These are phyloP conservation scores for Thelephora ganbajun DNA, from an alignment of 768 basidiomycete genomes.

Conservation along the genomic window DNA sequence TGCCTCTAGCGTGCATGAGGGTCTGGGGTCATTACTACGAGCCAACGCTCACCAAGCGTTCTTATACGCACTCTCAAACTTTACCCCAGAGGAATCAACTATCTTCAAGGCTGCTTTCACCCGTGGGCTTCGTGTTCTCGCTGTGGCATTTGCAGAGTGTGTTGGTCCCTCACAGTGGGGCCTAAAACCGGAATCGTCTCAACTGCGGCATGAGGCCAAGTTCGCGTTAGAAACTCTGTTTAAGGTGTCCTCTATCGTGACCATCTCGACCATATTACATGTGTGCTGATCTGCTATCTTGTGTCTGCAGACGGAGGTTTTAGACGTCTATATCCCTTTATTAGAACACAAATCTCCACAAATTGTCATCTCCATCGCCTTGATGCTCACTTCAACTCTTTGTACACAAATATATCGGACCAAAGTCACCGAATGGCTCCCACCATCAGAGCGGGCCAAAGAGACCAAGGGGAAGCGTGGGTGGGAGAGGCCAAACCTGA, in stretches of 20 bases:
- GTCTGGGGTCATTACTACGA: slow-evolving; percentile 41
- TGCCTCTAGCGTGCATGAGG: slow-evolving; percentile 41
- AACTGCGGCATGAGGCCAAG: slow-evolving; percentile 35
- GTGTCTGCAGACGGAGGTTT: slow-evolving; percentile 31
- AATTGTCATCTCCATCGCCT: slow-evolving; percentile 36
- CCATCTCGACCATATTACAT: not conserved
- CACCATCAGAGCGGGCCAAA: slow-evolving; percentile 36
- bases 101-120: slow-evolving; percentile 42
- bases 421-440: slow-evolving; percentile 48
- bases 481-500: slow-evolving; percentile 52
- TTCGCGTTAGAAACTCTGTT: slow-evolving; percentile 46
- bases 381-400: slow-evolving; percentile 40
- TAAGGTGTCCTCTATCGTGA: slow-evolving; percentile 23
- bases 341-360: slow-evolving; percentile 31
- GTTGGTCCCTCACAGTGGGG: slow-evolving; percentile 63
- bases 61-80: slow-evolving; percentile 43
- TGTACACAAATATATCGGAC: slow-evolving; percentile 35
- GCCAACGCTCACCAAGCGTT: slow-evolving; percentile 46
- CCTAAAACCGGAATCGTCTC: slow-evolving; percentile 29
- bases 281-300: not conserved
- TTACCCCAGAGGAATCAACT: slow-evolving; percentile 23
- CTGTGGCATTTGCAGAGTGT: slow-evolving; percentile 46
- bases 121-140: slow-evolving; percentile 47
- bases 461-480: slow-evolving; percentile 49
- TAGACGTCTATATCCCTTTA: slow-evolving; percentile 58